These are phyloP conservation scores for Globisporangium okanoganense DNA, from an alignment of 352 stramenopile genomes.

Conservation along the genomic window DNA sequence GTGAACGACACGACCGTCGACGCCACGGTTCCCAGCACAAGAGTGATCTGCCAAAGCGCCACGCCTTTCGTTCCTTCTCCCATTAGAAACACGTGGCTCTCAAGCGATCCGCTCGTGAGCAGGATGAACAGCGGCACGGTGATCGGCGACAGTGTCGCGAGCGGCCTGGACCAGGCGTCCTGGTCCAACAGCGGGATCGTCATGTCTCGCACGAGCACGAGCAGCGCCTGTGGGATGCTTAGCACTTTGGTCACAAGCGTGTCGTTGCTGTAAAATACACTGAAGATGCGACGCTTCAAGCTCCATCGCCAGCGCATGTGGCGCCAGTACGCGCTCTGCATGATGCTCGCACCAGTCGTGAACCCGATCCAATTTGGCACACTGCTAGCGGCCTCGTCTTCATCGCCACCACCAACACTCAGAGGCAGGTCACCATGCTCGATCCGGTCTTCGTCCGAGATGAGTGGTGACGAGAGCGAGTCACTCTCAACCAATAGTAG, in stretches of 20 bases:
- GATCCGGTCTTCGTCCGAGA: conserved; percentile 42
- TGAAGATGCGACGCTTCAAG: conserved; percentile 44
- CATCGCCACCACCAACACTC: not conserved
- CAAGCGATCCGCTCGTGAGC: conserved; percentile 37
- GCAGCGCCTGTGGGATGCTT: conserved; percentile 38
- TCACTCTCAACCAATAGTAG: conserved; percentile 12
- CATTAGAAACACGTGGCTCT: conserved; percentile 12
- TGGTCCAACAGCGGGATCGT: conserved; percentile 70
- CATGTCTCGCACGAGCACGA: conserved; percentile 57
- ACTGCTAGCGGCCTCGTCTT: not conserved
- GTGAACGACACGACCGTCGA: conserved; percentile 65
- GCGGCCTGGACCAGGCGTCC: conserved; percentile 69
- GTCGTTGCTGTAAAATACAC: conserved; percentile 39
- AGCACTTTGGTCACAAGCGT: conserved; percentile 43
- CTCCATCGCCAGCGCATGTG: conserved; percentile 72
- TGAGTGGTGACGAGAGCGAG: conserved; percentile 53
- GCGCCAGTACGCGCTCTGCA: conserved; percentile 54
- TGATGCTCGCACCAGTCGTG: conserved; percentile 37
- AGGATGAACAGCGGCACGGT: conserved; percentile 86
- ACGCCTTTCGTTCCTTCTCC: conserved; percentile 25
- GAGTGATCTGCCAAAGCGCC: conserved; percentile 39
- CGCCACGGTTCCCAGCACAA: conserved; percentile 24
- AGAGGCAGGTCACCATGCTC: conserved; percentile 8
- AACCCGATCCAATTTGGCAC: conserved; percentile 19
- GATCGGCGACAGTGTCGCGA: conserved; percentile 80